Evolutionary conservation across 768 basidiomycete genomes (phyloP), one percentile per base, ranked within the genome.

Genomic region (Hericium rajendrae): DNA sequence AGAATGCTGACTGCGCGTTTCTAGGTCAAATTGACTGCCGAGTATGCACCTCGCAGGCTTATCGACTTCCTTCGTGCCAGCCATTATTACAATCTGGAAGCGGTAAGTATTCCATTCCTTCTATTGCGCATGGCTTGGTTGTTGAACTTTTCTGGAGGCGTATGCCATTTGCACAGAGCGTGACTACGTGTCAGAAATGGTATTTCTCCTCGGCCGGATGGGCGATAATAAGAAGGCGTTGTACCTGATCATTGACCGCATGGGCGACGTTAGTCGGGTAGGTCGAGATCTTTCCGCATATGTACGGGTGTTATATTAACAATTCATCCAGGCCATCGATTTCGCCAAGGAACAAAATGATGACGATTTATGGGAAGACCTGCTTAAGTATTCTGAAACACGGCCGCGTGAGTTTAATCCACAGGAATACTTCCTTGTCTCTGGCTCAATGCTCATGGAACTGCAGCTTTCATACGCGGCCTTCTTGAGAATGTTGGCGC

Each of bases 271-370:
- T 0, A 80, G 93, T 60, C 77, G 92, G 57, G 94, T 88, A 66
- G 53, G 82, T 70, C 3, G 20, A 16, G 18, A 9, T 8, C 9
- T n/a, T 11, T 56, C 6, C n/a, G 18, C 13, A n/a, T 40, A 16
- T 12, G 6, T 57, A 10, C 3, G 32, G 24, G n/a, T 12, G 13
- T 32, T 48, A 56, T 3, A 53, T 18, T 39, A 32, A 32, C 32
- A 32, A 8, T 32, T 8, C 18, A 20, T 41, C 24, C 18, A 59
- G 52, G 56, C 95, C 3, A 98, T 99, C 65, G 95, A 97, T 58
- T 99, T 99, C 61, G 95, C 94, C 2, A 95, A 94, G 66, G 94
- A 97, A 68, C 95, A 97, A 69, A 87, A 85, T 54, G 97, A 98
- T 61, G 87, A 94, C 59, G 97, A 98, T 68, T 81, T 99, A 0